Conservation (phyloP, 2,329 filamentous ascomycete genomes). For the Dactylellina sp. region DNA sequence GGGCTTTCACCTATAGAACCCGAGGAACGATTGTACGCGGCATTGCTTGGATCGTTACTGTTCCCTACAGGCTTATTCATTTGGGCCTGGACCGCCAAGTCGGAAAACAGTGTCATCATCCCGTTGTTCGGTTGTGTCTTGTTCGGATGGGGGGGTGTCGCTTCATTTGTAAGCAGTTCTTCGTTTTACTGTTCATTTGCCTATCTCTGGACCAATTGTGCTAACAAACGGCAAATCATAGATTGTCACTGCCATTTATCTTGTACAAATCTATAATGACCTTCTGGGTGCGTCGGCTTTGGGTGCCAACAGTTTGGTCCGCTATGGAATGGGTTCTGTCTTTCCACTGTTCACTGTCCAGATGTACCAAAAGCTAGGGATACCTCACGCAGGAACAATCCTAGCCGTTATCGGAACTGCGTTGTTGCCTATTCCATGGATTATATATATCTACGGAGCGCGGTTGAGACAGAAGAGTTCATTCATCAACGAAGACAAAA, state of each 20-base stretch:
- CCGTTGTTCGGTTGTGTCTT: conserved; percentile 69
- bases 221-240: conserved; percentile 63
- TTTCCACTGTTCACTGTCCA: conserved; percentile 74
- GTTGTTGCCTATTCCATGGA: conserved; percentile 69
- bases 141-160: conserved; percentile 73
- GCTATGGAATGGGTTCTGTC: conserved; percentile 69
- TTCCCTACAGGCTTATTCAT: conserved; percentile 70
- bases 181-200: conserved; percentile 61
- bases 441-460: conserved; percentile 68
- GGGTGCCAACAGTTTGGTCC: conserved; percentile 71
- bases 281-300: conserved; percentile 54
- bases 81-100: conserved; percentile 70
- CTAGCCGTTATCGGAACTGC: conserved; percentile 66
- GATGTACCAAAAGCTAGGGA: conserved; percentile 65
- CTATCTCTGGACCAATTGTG: conserved; percentile 70
- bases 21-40: conserved; percentile 71
- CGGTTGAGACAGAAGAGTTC: conserved; percentile 60
- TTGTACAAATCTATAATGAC: conserved; percentile 50
- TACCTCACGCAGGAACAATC: conserved; percentile 65
- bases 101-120: conserved; percentile 67
- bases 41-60: conserved; percentile 71
- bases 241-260: conserved; percentile 46
- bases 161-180: conserved; percentile 66
- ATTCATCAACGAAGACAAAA: conserved; percentile 27
- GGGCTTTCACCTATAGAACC: conserved; percentile 63